Evolutionary conservation across 2,329 filamentous ascomycete species (phyloP).

Genomic region (Pseudocercospora vitis): DNA sequence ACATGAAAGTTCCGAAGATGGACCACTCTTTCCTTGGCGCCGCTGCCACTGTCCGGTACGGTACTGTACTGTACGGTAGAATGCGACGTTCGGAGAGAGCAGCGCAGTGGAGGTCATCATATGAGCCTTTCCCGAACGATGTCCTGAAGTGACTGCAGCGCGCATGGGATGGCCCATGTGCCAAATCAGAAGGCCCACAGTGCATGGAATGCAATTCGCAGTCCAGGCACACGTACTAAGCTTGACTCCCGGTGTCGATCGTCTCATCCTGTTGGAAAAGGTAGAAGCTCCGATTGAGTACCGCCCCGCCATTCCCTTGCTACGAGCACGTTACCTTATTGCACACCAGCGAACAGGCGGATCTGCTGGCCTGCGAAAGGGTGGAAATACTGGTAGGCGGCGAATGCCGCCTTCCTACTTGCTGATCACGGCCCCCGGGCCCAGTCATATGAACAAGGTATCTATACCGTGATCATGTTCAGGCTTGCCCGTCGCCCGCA

Average conservation of each 20-base stretch:
- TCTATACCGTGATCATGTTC: slow-evolving; percentile 8
- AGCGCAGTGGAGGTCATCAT: neutral
- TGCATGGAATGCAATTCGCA: slow-evolving; percentile 17
- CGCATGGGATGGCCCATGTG: slow-evolving; percentile 16
- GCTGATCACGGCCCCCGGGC: neutral
- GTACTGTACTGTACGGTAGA: too few relatives aligned
- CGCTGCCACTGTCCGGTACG: too few relatives aligned
- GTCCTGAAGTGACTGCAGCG: too few relatives aligned
- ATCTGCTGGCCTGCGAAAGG: slow-evolving; percentile 27
- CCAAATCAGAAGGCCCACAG: slow-evolving; percentile 10
- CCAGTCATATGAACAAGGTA: slow-evolving; percentile 16
- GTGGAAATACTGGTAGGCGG: slow-evolving; percentile 19
- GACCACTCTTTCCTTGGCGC: too few relatives aligned
- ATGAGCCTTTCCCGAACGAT: neutral
- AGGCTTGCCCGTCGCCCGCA: slow-evolving; percentile 1
- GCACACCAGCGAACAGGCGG: slow-evolving; percentile 30
- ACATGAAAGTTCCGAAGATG: slow-evolving; percentile 16
- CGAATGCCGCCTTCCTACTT: neutral
- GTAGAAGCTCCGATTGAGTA: slow-evolving; percentile 38
- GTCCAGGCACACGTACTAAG: slow-evolving; percentile 24
- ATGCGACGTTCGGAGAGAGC: too few relatives aligned
- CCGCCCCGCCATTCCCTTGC: slow-evolving; percentile 27
- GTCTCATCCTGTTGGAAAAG: slow-evolving; percentile 27
- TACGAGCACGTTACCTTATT: slow-evolving; percentile 30
- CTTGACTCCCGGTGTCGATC: slow-evolving; percentile 28